phyloP scores from a whole-genome alignment of 1,284 basidiomycete species.

The Trametes polyzona region DNA sequence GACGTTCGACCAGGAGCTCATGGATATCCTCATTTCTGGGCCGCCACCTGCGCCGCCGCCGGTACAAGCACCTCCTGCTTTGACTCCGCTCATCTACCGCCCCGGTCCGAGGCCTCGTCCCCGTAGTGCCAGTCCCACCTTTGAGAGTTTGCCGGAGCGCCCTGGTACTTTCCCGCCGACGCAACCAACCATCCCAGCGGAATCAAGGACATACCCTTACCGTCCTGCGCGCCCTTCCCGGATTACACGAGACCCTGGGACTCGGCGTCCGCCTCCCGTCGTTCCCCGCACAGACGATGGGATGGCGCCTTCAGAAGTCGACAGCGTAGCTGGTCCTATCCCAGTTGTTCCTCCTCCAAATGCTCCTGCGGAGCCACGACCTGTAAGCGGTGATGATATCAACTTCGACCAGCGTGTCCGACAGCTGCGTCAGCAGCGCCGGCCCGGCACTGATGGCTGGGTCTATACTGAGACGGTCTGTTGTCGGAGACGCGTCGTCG shows the following conservation, averaged over 20 bases:
- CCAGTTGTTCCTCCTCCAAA: slow-evolving; percentile 1
- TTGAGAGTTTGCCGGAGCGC: slow-evolving; percentile 34
- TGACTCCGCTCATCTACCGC: slow-evolving; percentile 58
- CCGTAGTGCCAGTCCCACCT: slow-evolving; percentile 48
- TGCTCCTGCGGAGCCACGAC: neutral
- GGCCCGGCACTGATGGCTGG: slow-evolving; percentile 10
- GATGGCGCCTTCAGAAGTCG: slow-evolving; percentile 11
- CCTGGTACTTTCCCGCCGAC: slow-evolving; percentile 33
- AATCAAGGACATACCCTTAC: neutral
- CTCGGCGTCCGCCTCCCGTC: neutral
- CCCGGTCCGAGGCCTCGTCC: slow-evolving; percentile 48
- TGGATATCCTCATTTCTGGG: slow-evolving; percentile 57
- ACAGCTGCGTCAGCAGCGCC: slow-evolving; percentile 8
- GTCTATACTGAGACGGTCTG: slow-evolving; percentile 11
- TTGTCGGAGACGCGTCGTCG: neutral
- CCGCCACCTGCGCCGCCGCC: slow-evolving; percentile 42
- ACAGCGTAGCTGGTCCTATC: slow-evolving; percentile 5
- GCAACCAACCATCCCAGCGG: slow-evolving; percentile 2
- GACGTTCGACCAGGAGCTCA: slow-evolving; percentile 59
- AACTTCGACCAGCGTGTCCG: slow-evolving; percentile 21
- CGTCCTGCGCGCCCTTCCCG: slow-evolving; percentile 9
- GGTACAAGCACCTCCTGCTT: slow-evolving; percentile 54
- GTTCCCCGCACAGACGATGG: neutral
- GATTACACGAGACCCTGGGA: neutral
- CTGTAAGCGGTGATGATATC: slow-evolving; percentile 22